Evolutionary conservation across 1,284 basidiomycete species (phyloP).

Genomic region (Ceratobasidium sp.): DNA sequence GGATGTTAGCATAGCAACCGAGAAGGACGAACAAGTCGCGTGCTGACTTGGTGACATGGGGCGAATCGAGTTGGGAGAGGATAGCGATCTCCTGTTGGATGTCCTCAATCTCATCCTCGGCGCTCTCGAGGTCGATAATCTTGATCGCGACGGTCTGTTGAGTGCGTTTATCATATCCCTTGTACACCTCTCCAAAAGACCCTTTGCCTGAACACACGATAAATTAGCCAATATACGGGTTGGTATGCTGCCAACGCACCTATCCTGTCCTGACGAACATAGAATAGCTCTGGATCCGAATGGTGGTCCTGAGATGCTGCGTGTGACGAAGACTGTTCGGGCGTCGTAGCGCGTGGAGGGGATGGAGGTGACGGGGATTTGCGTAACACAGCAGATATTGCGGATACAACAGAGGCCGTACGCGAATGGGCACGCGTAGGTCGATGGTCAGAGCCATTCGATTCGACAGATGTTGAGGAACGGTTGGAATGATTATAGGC

Average conservation of each 20-base stretch:
- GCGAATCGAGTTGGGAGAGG: conserved; percentile 95
- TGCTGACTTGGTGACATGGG: conserved; percentile 90
- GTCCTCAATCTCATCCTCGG: conserved; percentile 99
- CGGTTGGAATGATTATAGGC: conserved; percentile 18
- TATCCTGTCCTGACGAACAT: conserved; percentile 95
- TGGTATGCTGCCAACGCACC: conserved; percentile 59
- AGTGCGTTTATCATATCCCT: conserved; percentile 92
- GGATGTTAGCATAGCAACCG: conserved; percentile 41
- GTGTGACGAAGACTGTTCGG: conserved; percentile 11
- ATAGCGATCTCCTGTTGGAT: conserved; percentile 99
- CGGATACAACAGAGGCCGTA: conserved; percentile 15
- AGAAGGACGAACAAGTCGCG: conserved; percentile 38
- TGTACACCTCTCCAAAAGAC: conserved; percentile 97
- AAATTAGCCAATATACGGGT: conserved; percentile 5
- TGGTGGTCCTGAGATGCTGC: conserved; percentile 45
- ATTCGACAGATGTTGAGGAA: background rate
- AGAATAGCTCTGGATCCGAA: conserved; percentile 89
- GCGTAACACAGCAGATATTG: conserved; percentile 26
- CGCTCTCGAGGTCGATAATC: conserved; percentile 98
- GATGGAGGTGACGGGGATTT: conserved; percentile 29
- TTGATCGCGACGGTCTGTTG: conserved; percentile 96
- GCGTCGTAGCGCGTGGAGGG: background rate
- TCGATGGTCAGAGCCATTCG: background rate
- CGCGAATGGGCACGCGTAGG: conserved; percentile 7
- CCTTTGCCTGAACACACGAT: conserved; percentile 75